Evolutionary conservation across 2,329 filamentous ascomycete genomes (phyloP), one percentile per base, ranked within the genome.

Genomic region (Alternaria incomplexa): DNA sequence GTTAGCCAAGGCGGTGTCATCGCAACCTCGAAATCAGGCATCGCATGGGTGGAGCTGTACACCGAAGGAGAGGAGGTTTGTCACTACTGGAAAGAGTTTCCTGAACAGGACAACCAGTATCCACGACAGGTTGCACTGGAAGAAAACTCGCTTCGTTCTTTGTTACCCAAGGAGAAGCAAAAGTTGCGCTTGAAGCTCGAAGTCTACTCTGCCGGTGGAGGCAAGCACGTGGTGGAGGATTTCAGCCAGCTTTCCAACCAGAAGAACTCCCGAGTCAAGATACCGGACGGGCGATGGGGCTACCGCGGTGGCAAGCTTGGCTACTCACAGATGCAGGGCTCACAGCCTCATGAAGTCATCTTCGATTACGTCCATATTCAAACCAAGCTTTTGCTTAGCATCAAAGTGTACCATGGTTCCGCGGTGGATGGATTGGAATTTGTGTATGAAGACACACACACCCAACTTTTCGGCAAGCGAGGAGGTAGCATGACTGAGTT

Each of bases 361-460:
- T 89, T 96, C 65, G 87, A 90, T 45, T 92, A 90, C 73, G 87
- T 89, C 13, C 67, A 78, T 56, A 76, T 78, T 12, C 87, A 89
- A 65, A 91, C 88, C 30, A 91, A 93, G 66, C 85, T 97, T 28
- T 83, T 98, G 65, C 90, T 89, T 1, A 88, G 88, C 6, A 86
- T 97, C 60, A 87, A 89, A 63, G 85, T 97, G 13, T 96, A 93
- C 74, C 90, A 93, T 71, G 93, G 92, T 2, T 83, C 85, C 62
- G 90, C 90, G 5, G 76, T 98, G 12, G 91, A 97, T 77, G 96
- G 96, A 0, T 80, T 99, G 20, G 95, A 98, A 78, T 98, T 99
- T 79, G 85, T 92, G 62, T 98, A 97, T 75, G 95, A 98, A 73
- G 93, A 98, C 78, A 86, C 88, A 15, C 91, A 92, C 1, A 91